Percentiles rank a stretch among this genome's conserved stretches.
Evolutionary conservation across 2,329 filamentous ascomycete genomes (phyloP).

Genomic region (Blumeria hordei): DNA sequence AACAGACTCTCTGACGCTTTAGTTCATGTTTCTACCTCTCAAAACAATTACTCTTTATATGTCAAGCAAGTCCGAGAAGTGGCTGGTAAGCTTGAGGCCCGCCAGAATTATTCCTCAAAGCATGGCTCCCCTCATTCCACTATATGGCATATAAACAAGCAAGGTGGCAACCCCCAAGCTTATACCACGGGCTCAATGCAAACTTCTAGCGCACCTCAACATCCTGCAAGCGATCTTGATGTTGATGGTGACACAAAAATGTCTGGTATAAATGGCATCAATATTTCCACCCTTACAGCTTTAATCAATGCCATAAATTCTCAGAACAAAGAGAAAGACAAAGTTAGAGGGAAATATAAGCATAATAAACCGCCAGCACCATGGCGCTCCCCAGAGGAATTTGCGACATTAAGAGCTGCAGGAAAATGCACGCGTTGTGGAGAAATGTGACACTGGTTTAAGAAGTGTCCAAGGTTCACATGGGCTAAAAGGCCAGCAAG

Average conservation of each 20-base stretch:
- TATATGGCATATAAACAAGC: background rate
- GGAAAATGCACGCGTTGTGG: background rate
- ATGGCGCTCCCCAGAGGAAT: background rate
- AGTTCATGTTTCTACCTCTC: background rate
- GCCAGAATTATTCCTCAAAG: background rate
- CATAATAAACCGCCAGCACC: background rate
- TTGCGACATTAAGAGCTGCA: background rate
- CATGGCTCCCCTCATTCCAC: background rate
- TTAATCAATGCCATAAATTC: background rate
- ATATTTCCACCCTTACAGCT: background rate
- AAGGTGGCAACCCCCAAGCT: background rate
- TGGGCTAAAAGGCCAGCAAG: background rate
- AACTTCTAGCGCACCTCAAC: background rate
- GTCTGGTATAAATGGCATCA: background rate
- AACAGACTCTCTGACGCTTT: conserved; percentile 2
- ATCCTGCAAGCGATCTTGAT: background rate
- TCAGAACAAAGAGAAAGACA: background rate
- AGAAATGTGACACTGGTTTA: background rate
- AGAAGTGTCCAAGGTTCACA: background rate
- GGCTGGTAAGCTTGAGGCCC: background rate
- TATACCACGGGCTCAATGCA: background rate
- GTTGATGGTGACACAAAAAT: background rate
- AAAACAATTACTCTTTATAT: background rate
- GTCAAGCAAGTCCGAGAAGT: background rate
- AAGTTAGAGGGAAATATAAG: background rate